A percentile compares a stretch with the other conserved stretches of the same genome.
phyloP scores from a whole-genome alignment of 371 early-diverging fungal genomes.

The Mucor circinelloides region DNA sequence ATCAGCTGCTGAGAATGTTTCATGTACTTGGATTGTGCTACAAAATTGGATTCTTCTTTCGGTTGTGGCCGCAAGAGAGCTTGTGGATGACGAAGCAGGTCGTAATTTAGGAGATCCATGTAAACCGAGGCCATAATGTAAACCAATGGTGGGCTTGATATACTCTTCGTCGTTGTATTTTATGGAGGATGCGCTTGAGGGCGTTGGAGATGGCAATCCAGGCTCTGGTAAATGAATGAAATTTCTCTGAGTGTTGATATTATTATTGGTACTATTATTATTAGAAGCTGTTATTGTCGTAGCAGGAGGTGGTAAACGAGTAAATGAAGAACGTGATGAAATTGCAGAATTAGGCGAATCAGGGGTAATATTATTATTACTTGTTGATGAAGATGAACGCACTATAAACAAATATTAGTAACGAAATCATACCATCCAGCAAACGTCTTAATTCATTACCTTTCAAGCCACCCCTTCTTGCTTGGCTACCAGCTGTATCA shows the following conservation, averaged over 20 bases:
- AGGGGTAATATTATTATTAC: slow-evolving; percentile 22
- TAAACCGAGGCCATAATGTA: slow-evolving; percentile 47
- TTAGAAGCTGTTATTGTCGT: neutral
- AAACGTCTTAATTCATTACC: slow-evolving; percentile 18
- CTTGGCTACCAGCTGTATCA: neutral
- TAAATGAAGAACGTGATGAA: slow-evolving; percentile 32
- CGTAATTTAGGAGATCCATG: slow-evolving; percentile 49
- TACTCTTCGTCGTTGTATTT: slow-evolving; percentile 8
- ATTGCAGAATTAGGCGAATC: slow-evolving; percentile 43
- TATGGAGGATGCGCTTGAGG: slow-evolving; percentile 38
- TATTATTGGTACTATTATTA: neutral
- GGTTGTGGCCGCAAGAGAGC: slow-evolving; percentile 18
- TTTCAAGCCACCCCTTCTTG: slow-evolving; percentile 32
- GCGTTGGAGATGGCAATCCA: slow-evolving; percentile 41
- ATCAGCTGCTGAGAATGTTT: slow-evolving; percentile 67
- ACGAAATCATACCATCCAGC: neutral
- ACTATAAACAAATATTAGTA: slow-evolving; percentile 4
- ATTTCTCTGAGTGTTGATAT: slow-evolving; percentile 3
- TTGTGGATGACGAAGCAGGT: slow-evolving; percentile 42
- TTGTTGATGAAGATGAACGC: slow-evolving; percentile 8
- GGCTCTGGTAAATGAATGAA: slow-evolving; percentile 20
- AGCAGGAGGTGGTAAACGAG: slow-evolving; percentile 28
- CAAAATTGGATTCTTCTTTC: slow-evolving; percentile 57
- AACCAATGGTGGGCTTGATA: slow-evolving; percentile 25
- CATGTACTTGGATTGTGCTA: slow-evolving; percentile 62